Evolutionary conservation across 306 rosid species (phyloP), one percentile per base, ranked within the genome.

Genomic region (Parietaria judaica): DNA sequence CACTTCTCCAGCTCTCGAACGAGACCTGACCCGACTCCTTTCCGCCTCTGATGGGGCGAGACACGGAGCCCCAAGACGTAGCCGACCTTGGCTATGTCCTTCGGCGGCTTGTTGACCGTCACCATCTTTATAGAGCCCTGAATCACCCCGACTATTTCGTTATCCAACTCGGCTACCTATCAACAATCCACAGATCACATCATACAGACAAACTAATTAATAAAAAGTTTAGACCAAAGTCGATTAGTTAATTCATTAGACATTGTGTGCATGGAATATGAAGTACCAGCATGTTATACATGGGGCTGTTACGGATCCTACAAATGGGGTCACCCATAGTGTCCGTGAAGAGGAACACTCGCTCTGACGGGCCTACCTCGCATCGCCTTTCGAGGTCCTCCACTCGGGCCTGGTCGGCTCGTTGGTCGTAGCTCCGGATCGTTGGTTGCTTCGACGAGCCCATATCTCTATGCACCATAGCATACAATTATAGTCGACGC

Each of bases 241-340:
- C 31, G 1, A 23, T 23, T 23, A 23, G 31, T 23, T 61, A 12
- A 49, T 56, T 56, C 34, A 56, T 31, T 23, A 14, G 36, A 16
- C 3, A 7, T 8, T 55, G 10, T 55, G n/a, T 55, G 14, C 23
- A 5, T 13, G 34, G 17, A 53, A 15, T 53, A 53, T 53, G 17
- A 14, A 8, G 46, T 76, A 92, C 98, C 92, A 91, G 95, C 98
- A 91, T 85, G 56, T 71, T 85, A 85, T 73, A 84, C 82, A 84
- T 68, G 66, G 92, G 98, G 71, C 96, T 83, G 66, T 88, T 88
- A 53, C 92, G 65, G 58, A 91, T 88, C 80, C 98, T 91, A 78
- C 96, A 91, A 31, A 91, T 91, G 83, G 95, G 98, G 95, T 91
- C 98, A 70, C 95, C 98, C 82, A 88, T 50, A 60, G 87, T 76